Percentiles rank a stretch among this genome's conserved stretches.
Evolutionary conservation across 345 rosid genomes (phyloP).

Genomic region (Arabis hirsuta): DNA sequence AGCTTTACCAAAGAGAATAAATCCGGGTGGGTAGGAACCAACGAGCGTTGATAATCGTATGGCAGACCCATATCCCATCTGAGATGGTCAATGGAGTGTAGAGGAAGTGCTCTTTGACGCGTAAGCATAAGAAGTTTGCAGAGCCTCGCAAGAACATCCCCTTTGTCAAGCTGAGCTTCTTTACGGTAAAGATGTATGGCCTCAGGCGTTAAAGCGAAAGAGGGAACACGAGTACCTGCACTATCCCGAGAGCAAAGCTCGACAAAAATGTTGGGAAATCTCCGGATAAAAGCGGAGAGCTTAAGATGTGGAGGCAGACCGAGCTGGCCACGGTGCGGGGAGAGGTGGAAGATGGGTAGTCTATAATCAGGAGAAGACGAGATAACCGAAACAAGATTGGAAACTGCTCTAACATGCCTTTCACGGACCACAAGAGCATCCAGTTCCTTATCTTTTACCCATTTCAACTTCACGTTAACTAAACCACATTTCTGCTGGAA

Average conservation of each 20-base stretch:
- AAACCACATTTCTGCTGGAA: conserved; percentile 58
- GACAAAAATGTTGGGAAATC: conserved; percentile 65
- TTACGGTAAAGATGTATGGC: conserved; percentile 53
- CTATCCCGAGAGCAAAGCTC: conserved; percentile 60
- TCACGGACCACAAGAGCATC: conserved; percentile 65
- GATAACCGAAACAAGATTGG: conserved; percentile 60
- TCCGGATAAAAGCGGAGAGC: conserved; percentile 67
- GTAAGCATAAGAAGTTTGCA: conserved; percentile 83
- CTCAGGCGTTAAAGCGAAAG: conserved; percentile 64
- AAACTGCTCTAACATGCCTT: conserved; percentile 65
- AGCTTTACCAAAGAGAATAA: conserved; percentile 57
- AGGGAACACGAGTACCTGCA: conserved; percentile 81
- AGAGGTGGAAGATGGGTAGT: conserved; percentile 61
- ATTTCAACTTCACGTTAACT: conserved; percentile 80
- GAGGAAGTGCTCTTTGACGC: conserved; percentile 57
- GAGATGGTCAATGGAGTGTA: conserved; percentile 79
- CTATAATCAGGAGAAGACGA: conserved; percentile 43
- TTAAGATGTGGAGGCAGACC: conserved; percentile 65
- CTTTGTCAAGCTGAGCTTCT: conserved; percentile 44
- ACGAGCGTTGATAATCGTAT: conserved; percentile 49
- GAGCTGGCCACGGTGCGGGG: conserved; percentile 63
- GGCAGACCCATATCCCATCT: conserved; percentile 92
- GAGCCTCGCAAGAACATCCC: conserved; percentile 55
- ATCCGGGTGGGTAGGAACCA: conserved; percentile 51
- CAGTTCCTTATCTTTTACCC: conserved; percentile 78